phyloP scores from a whole-genome alignment of 331 rosid species.

The Quercus tomentella region DNA sequence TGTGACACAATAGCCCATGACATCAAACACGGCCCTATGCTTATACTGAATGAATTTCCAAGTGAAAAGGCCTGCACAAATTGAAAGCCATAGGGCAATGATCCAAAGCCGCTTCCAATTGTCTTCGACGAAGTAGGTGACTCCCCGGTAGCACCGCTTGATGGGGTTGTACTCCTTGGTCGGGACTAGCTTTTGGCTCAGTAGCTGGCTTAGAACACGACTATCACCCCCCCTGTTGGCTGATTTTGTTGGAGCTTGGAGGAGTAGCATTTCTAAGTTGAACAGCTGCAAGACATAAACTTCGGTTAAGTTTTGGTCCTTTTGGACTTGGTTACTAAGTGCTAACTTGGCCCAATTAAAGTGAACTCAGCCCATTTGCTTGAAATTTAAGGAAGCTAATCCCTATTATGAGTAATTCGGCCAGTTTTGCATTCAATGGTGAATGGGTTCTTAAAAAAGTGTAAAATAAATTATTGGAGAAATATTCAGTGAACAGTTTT shows the following conservation, averaged over 20 bases:
- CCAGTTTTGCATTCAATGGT: too few relatives aligned
- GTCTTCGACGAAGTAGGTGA: conserved; percentile 65
- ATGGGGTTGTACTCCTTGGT: conserved; percentile 75
- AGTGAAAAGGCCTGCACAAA: conserved; percentile 62
- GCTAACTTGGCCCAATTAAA: too few relatives aligned
- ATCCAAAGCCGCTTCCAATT: conserved; percentile 80
- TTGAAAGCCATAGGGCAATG: conserved; percentile 51
- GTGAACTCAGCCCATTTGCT: too few relatives aligned
- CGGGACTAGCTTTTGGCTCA: conserved; percentile 77
- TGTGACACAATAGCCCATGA: conserved; percentile 87
- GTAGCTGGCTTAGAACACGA: conserved; percentile 55
- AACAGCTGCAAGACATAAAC: conserved; percentile 41
- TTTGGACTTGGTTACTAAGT: too few relatives aligned
- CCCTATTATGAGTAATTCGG: too few relatives aligned
- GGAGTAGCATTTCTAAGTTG: conserved; percentile 82
- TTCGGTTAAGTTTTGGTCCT: too few relatives aligned
- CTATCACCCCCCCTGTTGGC: conserved; percentile 53
- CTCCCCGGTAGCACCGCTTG: conserved; percentile 31
- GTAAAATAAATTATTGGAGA: too few relatives aligned
- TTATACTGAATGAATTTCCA: conserved; percentile 81
- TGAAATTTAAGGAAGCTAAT: too few relatives aligned
- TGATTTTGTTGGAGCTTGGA: conserved; percentile 76
- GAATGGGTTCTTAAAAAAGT: too few relatives aligned
- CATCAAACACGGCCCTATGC: conserved; percentile 50
- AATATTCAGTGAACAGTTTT: neutral